Evolutionary conservation across 2,329 filamentous ascomycete genomes (phyloP).

Genomic region (Cladosporium austrohemisphaericum): DNA sequence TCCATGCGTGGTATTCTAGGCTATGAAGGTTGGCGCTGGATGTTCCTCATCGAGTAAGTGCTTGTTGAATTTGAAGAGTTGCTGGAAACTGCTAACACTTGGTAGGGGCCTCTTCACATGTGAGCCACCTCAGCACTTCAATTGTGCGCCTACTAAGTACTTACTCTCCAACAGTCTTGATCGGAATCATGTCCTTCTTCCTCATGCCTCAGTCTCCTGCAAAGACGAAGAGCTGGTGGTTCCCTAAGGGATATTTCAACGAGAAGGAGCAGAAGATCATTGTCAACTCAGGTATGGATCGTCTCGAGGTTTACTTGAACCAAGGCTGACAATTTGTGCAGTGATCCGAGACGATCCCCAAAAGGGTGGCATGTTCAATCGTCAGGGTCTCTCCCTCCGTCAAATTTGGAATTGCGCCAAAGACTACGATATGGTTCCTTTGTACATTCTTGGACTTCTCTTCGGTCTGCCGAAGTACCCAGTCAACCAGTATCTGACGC

Average conservation of each 20-base stretch:
- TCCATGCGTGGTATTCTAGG: slow-evolving; percentile 28
- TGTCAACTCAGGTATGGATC: slow-evolving; percentile 44
- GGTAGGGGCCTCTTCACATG: not conserved
- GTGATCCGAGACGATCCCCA: slow-evolving; percentile 57
- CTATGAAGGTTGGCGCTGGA: slow-evolving; percentile 25
- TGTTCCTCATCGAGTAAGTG: slow-evolving; percentile 32
- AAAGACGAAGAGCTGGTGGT: slow-evolving; percentile 57
- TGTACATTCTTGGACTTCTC: slow-evolving; percentile 20
- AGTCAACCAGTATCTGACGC: slow-evolving; percentile 54
- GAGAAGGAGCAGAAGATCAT: slow-evolving; percentile 65
- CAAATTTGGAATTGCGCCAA: slow-evolving; percentile 25
- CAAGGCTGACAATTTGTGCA: slow-evolving; percentile 23
- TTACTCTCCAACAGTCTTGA: slow-evolving; percentile 23
- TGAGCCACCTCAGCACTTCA: too few relatives aligned
- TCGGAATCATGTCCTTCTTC: slow-evolving; percentile 30
- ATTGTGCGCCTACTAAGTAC: too few relatives aligned
- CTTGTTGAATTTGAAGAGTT: not conserved
- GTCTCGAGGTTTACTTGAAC: not conserved
- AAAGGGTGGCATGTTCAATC: slow-evolving; percentile 57
- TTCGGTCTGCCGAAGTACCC: slow-evolving; percentile 52
- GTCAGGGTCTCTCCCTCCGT: slow-evolving; percentile 51
- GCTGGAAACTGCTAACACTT: not conserved
- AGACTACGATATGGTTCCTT: slow-evolving; percentile 41
- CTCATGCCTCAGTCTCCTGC: slow-evolving; percentile 53
- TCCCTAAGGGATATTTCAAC: slow-evolving; percentile 62